Evolutionary conservation across 2,329 filamentous ascomycete species (phyloP).

Genomic region (Colletotrichum tofieldiae): DNA sequence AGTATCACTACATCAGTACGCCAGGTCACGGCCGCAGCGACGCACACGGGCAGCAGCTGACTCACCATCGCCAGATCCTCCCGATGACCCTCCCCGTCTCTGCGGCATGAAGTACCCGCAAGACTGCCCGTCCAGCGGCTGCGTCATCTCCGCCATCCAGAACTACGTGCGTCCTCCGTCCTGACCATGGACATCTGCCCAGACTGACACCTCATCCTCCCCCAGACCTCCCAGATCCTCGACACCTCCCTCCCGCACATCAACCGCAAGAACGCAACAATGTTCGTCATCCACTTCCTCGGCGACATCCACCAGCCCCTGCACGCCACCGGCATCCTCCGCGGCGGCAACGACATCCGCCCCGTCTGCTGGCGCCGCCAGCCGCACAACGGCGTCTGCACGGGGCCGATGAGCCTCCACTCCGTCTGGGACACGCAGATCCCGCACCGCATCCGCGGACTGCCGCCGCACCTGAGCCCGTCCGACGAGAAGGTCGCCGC

Average conservation of each 20-base stretch:
- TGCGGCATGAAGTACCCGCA: slow-evolving; percentile 43
- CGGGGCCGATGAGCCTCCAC: slow-evolving; percentile 40
- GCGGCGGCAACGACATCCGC: slow-evolving; percentile 43
- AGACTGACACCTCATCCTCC: not conserved
- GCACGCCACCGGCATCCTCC: slow-evolving; percentile 42
- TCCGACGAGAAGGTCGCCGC: slow-evolving; percentile 37
- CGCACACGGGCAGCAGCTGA: not conserved
- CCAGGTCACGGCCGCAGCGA: not conserved
- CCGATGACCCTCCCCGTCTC: slow-evolving; percentile 40
- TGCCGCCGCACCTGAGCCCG: slow-evolving; percentile 31
- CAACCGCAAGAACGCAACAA: slow-evolving; percentile 44
- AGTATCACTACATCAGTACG: slow-evolving; percentile 44
- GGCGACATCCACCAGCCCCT: slow-evolving; percentile 44
- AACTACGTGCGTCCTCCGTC: slow-evolving; percentile 32
- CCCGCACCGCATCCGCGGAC: slow-evolving; percentile 39
- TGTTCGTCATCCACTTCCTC: slow-evolving; percentile 45
- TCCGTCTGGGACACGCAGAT: slow-evolving; percentile 43
- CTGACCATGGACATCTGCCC: not conserved
- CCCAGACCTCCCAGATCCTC: slow-evolving; percentile 38
- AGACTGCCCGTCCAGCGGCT: slow-evolving; percentile 42
- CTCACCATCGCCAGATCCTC: slow-evolving; percentile 28
- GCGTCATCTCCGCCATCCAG: slow-evolving; percentile 42
- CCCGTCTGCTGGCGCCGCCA: slow-evolving; percentile 42
- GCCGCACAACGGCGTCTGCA: slow-evolving; percentile 32
- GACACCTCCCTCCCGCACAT: slow-evolving; percentile 48